Evolutionary conservation across 768 basidiomycete species (phyloP).

Genomic region (Boletus huronensis): DNA sequence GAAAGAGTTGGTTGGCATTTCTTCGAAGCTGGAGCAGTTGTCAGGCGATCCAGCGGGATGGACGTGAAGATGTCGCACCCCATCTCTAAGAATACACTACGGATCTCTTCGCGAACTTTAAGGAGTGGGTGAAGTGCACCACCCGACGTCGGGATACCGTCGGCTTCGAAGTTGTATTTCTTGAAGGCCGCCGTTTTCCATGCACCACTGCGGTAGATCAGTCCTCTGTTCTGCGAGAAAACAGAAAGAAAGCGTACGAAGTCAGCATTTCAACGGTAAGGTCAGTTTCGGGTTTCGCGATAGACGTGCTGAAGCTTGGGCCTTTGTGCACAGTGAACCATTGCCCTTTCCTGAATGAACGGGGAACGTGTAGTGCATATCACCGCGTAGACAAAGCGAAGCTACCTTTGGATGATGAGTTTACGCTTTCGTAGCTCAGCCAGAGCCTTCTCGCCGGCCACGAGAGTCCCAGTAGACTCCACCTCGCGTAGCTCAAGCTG

Average conservation of each 20-base stretch:
- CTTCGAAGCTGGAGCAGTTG: conserved; percentile 69
- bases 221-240: neutral
- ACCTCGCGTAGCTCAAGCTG: conserved; percentile 73
- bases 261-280: conserved; percentile 92
- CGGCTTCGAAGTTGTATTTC: conserved; percentile 98
- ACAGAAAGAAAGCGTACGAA: conserved; percentile 52
- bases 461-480: conserved; percentile 64
- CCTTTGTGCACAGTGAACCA: conserved; percentile 93
- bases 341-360: conserved; percentile 73
- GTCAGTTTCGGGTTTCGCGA: conserved; percentile 93
- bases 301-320: conserved; percentile 81
- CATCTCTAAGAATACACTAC: conserved; percentile 99
- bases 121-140: conserved; percentile 95
- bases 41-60: neutral
- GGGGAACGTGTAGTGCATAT: conserved; percentile 2
- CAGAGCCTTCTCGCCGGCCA: conserved; percentile 74
- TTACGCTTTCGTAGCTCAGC: conserved; percentile 92
- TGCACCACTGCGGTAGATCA: conserved; percentile 57
- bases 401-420: conserved; percentile 76
- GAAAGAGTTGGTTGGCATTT: conserved; percentile 96
- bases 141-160: conserved; percentile 83
- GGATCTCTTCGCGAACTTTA: conserved; percentile 96
- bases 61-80: conserved; percentile 54
- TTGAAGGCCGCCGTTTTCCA: conserved; percentile 96
- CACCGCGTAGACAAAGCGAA: neutral